phyloP scores from a whole-genome alignment of 2,329 filamentous ascomycete genomes.

The Arthrobotrys megalospora region DNA sequence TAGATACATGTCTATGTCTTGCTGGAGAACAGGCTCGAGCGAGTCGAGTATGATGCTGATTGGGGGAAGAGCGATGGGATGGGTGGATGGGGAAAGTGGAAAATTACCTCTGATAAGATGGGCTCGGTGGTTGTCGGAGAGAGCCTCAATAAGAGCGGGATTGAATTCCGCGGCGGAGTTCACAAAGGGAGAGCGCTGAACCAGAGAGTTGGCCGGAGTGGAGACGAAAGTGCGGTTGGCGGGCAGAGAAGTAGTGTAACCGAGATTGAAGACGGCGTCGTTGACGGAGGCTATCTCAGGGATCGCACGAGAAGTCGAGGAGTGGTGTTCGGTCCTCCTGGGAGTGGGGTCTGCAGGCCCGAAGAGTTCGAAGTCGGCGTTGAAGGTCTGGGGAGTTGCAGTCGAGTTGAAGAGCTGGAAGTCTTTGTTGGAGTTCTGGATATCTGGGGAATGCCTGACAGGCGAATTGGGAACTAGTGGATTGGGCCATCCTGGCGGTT shows the following conservation, averaged over 20 bases:
- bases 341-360: constrained; percentile 34
- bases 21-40: constrained; percentile 46
- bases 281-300: constrained; percentile 30
- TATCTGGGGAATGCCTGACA: constrained; percentile 31
- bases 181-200: constrained; percentile 56
- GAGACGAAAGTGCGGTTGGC: constrained; percentile 47
- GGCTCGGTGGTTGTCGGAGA: constrained; percentile 47
- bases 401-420: constrained; percentile 25
- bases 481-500: constrained; percentile 60
- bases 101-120: constrained; percentile 59
- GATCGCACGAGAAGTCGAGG: constrained; percentile 47
- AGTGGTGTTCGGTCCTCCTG: constrained; percentile 17
- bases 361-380: constrained; percentile 60
- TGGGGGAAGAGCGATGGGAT: constrained; percentile 32
- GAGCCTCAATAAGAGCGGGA: constrained; percentile 55
- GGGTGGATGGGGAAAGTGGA: neutral
- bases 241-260: constrained; percentile 56
- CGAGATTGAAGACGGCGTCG: constrained; percentile 60
- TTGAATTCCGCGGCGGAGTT: constrained; percentile 46
- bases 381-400: constrained; percentile 38
- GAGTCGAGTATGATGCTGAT: constrained; percentile 27
- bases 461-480: constrained; percentile 49
- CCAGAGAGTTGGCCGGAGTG: constrained; percentile 28
- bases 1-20: constrained; percentile 54
- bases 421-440: constrained; percentile 3